Evolutionary conservation across 129 eudicot species (phyloP), one percentile per base, ranked within the genome.

Genomic region (Oenanthe sinensis): DNA sequence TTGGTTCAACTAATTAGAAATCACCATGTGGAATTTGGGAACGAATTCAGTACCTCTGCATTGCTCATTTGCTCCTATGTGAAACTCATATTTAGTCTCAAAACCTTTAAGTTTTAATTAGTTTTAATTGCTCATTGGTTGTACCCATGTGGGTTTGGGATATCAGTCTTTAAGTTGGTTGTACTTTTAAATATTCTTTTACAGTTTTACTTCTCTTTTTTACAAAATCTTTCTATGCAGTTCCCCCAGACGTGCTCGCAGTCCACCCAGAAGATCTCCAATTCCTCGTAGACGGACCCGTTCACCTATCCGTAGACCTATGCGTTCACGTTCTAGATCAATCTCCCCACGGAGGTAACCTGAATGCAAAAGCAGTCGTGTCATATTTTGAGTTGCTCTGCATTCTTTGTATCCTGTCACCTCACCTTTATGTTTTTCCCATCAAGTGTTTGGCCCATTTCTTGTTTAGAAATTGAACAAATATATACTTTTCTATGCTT

Each of bases 231-330:
- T 49, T 3, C 3, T 75, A 28, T 52, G 68, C 52, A 81, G 88
- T 52, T 81, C 92, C 81, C 85, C 90, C 48, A 88, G 96, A 77
- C 89, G 96, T 71, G 87, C 83, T 80, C 88, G 97, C 60, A 95
- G 97, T 76, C 98, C 98, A 58, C 97, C 95, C 14, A 88, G 96
- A 84, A 89, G 97, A 80, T 90, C 99, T 74, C 94, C 99, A 37
- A 45, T 90, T 78, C 84, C 89, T 81, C 99, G 92, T 81, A 84
- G 97, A 82, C 90, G 96, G 37, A 90, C 96, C 84, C 96, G 97
- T 75, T 95, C 99, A 50, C 96, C 96, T 79, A 75, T 89, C 65
- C 88, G 97, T 74, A 90, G 96, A 77, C 96, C 89, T 74, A 71
- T 36, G 22, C 93, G 91, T 48, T 88, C 98, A 33, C 92, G 88